Evolutionary conservation across 164 flowering plant genomes (phyloP).

Genomic region (Litsea cubeba): DNA sequence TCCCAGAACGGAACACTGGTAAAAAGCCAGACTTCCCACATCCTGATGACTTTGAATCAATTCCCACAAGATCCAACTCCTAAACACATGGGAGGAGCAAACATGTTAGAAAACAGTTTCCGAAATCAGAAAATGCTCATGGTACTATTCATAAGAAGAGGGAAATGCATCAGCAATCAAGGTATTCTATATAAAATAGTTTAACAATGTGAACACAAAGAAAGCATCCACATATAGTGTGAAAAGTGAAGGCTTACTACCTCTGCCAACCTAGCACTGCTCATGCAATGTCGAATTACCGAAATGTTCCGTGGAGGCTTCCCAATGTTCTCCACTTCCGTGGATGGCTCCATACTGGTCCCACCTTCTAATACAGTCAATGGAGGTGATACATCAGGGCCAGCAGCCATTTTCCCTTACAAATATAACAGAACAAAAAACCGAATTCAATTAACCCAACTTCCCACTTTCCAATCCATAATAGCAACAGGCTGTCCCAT

Average conservation of each 20-base stretch:
- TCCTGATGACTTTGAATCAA: slow-evolving; percentile 30
- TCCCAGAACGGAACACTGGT: slow-evolving; percentile 80
- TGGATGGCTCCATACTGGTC: slow-evolving; percentile 18
- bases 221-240: background rate
- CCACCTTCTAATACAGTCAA: slow-evolving; percentile 26
- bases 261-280: slow-evolving; percentile 41
- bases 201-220: background rate
- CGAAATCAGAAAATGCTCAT: background rate
- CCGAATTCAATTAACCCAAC: background rate
- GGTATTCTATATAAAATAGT: background rate
- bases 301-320: slow-evolving; percentile 59
- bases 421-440: slow-evolving; percentile 12
- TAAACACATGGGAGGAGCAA: slow-evolving; percentile 14
- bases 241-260: slow-evolving; percentile 25
- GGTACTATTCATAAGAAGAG: background rate
- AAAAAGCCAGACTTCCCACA: slow-evolving; percentile 44
- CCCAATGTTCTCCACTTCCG: slow-evolving; percentile 33
- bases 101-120: slow-evolving; percentile 1
- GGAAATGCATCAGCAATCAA: background rate
- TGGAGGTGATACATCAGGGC: slow-evolving; percentile 30
- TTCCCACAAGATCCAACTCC: slow-evolving; percentile 40
- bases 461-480: background rate
- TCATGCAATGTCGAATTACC: slow-evolving; percentile 44
- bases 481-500: background rate
- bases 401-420: slow-evolving; percentile 34